phyloP scores from a whole-genome alignment of 1,284 basidiomycete genomes.

The Cutaneotrichosporon sp. region DNA sequence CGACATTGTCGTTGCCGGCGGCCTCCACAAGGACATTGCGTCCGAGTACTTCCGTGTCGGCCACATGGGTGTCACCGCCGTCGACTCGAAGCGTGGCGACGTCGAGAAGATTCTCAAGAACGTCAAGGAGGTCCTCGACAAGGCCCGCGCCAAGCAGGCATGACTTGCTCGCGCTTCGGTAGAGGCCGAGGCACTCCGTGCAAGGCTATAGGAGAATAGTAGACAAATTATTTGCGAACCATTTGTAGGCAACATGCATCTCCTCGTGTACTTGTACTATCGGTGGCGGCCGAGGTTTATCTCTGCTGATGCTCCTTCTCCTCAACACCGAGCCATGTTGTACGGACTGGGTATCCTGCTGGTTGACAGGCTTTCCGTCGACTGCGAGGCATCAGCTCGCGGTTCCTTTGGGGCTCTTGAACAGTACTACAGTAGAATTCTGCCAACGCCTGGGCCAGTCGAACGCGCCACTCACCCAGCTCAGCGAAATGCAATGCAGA shows the following conservation, averaged over 20 bases:
- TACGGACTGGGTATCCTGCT: too few relatives aligned
- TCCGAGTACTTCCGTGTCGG: slow-evolving; percentile 62
- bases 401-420: too few relatives aligned
- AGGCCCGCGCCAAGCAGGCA: slow-evolving; percentile 12
- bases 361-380: too few relatives aligned
- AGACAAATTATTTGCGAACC: neutral
- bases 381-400: too few relatives aligned
- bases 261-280: slow-evolving; percentile 6
- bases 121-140: slow-evolving; percentile 12
- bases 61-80: slow-evolving; percentile 87
- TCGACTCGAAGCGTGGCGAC: slow-evolving; percentile 69
- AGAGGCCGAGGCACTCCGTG: neutral
- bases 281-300: too few relatives aligned
- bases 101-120: slow-evolving; percentile 58
- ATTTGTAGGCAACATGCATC: slow-evolving; percentile 4
- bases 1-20: slow-evolving; percentile 83
- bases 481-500: neutral
- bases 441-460: too few relatives aligned
- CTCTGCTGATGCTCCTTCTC: too few relatives aligned
- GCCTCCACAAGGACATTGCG: slow-evolving; percentile 84
- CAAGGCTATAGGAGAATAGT: slow-evolving; percentile 6
- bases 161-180: slow-evolving; percentile 7
- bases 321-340: too few relatives aligned
- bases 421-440: too few relatives aligned
- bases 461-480: too few relatives aligned